Evolutionary conservation across 1,139 yeast genomes (phyloP), one percentile per base, ranked within the genome.

Genomic region (Schwanniomyces etchellsii): DNA sequence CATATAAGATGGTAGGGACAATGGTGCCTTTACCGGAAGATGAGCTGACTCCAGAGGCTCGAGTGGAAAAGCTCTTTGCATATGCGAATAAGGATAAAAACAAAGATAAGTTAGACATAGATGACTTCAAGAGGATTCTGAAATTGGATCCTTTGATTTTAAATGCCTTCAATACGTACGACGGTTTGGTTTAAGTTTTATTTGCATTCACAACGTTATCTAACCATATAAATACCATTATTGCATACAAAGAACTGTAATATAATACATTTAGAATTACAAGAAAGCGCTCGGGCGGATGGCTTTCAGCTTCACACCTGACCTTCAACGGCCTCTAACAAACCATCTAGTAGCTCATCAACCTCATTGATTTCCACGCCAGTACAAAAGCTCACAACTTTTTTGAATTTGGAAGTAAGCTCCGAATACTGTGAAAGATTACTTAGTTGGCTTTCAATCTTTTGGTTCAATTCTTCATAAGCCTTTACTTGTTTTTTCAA

Each of bases 1-100:
- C 91, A 23, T 91, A 91, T 55, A 84, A 84, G 56, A 88, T 93
- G 97, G 82, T 91, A 35, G 99, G 98, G 1, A 73, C 89, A 2
- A 89, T 89, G 95, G 95, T 89, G 38, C 78, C 81, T 39, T 66
- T 89, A 32, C 88, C 89, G 5, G 91, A 79, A n/a, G 96, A 88
- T 50, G 97, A 89, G 47, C 75, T 77, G 30, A 88, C 97, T 0
- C 98, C 98, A 0, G 96, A 89, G 45, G 64, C 77, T 44, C 71
- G 97, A 37, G 88, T 88, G 3, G 74, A 77, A 34, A 88, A 88
- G 64, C 78, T 91, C 35, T 91, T 93, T 60, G 64, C 57, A 25
- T 58, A 76, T 35, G 71, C 86, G 71, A 85, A 79, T 39, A 83
- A 84, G 50, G 76, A 82, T 48, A 64, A 70, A 35, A 77, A 81